Evolutionary conservation across 1,284 basidiomycete genomes (phyloP), one percentile per base, ranked within the genome.

Genomic region (Cryptococcus sp.): DNA sequence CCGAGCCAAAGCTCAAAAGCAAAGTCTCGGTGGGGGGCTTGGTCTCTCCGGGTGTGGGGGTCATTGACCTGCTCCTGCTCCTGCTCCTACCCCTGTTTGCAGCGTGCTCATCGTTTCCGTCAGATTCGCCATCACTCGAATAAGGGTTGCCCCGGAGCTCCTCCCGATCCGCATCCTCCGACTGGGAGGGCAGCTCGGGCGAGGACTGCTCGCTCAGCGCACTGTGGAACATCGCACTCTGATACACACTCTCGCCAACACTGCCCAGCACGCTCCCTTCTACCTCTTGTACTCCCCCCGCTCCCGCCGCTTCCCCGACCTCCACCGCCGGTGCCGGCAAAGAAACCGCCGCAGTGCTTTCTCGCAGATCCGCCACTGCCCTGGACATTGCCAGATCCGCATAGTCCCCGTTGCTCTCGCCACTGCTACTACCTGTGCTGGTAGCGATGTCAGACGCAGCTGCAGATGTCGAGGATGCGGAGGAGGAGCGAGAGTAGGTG

Each of bases 361-460:
- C 62, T 13, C 80, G 70, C 12, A 81, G 63, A 62, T 81, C 79
- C 1, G 75, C 75, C 8, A 80, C 76, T 0, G 78, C 79, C 61
- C 77, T 73, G 6, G 78, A 79, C 79, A 81, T 80, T 49, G 73
- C 61, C 72, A 80, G 64, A 12, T 66, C 65, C 33, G 68, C 62
- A 24, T 65, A 65, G 4, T 72, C 70, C 7, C 61, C 65, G 24
- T n/a, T n/a, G n/a, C 51, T 53, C 18, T 15, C 13, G 28, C 28
- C 28, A 23, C 59, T 62, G 11, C 48, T 59, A 15, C 57, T 58
- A n/a, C n/a, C n/a, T n/a, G n/a, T n/a, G 28, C 5, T 33, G 28
- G 28, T 33, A 12, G 38, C 46, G 11, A 43, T 46, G 9, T 62
- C 57, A 24, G 43, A 56, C 0, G 62, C 56, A 0, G 56, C 56